Conservation (phyloP, 2,329 filamentous ascomycete species). For the Aspergillus uvarum region DNA sequence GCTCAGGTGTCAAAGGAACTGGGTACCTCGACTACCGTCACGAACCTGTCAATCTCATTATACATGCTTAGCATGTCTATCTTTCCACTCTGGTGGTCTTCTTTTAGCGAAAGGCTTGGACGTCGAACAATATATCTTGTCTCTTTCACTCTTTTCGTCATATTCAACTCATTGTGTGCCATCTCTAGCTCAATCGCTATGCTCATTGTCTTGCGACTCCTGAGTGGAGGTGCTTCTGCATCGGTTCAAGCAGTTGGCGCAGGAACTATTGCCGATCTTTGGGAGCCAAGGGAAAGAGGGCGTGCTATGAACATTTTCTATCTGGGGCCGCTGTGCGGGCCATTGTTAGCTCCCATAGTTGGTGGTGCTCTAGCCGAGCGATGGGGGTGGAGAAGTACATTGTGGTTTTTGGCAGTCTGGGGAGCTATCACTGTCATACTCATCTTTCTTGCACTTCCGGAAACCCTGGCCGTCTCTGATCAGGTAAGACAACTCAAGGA, state of each 20-base stretch:
- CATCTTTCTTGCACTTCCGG: constrained; percentile 47
- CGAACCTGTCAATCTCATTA: constrained; percentile 73
- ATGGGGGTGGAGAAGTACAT: constrained; percentile 72
- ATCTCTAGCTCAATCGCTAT: constrained; percentile 69
- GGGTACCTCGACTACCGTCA: constrained; percentile 61
- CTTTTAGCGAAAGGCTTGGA: constrained; percentile 70
- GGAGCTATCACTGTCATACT: constrained; percentile 51
- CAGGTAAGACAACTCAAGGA: constrained; percentile 29
- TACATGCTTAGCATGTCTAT: constrained; percentile 84
- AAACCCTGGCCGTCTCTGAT: constrained; percentile 37
- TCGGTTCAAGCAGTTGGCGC: constrained; percentile 81
- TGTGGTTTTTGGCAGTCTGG: constrained; percentile 75
- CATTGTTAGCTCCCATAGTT: constrained; percentile 72
- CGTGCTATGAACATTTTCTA: constrained; percentile 83
- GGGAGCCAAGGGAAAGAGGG: constrained; percentile 70
- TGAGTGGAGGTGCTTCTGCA: constrained; percentile 73
- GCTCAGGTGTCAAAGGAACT: constrained; percentile 63
- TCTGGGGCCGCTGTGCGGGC: constrained; percentile 72
- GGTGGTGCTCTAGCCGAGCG: constrained; percentile 69
- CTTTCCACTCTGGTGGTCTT: constrained; percentile 84
- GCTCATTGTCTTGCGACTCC: constrained; percentile 73
- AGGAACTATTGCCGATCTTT: constrained; percentile 79
- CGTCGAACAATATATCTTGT: constrained; percentile 75
- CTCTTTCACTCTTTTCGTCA: constrained; percentile 69
- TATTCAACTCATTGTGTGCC: constrained; percentile 70